Percentiles rank a stretch among this genome's conserved stretches.
phyloP scores from a whole-genome alignment of 1,284 basidiomycete species.

The Fomitiporia mediterranea region DNA sequence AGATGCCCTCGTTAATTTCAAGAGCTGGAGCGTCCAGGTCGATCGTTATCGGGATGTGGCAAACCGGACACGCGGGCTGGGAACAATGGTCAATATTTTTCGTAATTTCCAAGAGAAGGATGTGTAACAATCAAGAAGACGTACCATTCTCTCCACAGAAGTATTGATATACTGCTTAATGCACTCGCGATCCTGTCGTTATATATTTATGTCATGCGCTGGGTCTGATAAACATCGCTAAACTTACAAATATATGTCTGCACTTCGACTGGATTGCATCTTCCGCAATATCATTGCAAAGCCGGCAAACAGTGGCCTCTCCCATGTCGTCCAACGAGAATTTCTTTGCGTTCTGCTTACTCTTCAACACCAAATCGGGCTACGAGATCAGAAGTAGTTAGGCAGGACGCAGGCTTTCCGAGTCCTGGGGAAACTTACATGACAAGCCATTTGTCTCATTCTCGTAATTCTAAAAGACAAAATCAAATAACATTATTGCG shows the following conservation, averaged over 20 bases:
- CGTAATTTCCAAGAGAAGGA: too few species aligned
- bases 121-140: conserved; percentile 22
- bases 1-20: conserved; percentile 66
- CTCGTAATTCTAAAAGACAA: conserved; percentile 58
- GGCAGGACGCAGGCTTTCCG: not conserved
- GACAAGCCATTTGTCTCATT: conserved; percentile 95
- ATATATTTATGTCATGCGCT: conserved; percentile 20
- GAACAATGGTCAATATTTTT: not conserved
- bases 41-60: conserved; percentile 90
- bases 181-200: conserved; percentile 78
- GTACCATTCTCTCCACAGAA: conserved; percentile 65
- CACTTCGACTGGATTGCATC: conserved; percentile 95
- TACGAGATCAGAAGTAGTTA: conserved; percentile 29
- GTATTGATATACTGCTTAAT: conserved; percentile 90
- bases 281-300: conserved; percentile 97
- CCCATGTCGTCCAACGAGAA: conserved; percentile 52
- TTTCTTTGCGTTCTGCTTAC: conserved; percentile 67
- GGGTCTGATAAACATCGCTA: not conserved
- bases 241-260: conserved; percentile 65
- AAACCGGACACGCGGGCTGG: conserved; percentile 92
- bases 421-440: conserved; percentile 31
- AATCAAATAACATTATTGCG: conserved; percentile 85
- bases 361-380: conserved; percentile 91
- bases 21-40: conserved; percentile 92
- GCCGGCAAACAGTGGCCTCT: conserved; percentile 80